Evolutionary conservation across 1,284 basidiomycete species (phyloP).

Genomic region (Porodaedalea pini): DNA sequence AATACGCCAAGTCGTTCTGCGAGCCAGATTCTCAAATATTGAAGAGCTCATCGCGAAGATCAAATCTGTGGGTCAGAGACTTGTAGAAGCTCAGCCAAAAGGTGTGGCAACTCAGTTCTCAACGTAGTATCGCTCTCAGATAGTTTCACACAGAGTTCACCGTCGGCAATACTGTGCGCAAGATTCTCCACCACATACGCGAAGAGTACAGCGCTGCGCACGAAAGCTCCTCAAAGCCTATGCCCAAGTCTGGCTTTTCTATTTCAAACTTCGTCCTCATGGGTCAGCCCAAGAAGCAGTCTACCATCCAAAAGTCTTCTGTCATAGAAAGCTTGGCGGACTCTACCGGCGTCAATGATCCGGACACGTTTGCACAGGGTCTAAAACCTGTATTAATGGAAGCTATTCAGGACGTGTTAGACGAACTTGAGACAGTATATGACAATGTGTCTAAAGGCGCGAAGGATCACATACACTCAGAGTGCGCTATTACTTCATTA

Average conservation of each 20-base stretch:
- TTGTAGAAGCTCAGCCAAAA: conserved; percentile 91
- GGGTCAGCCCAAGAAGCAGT: conserved; percentile 67
- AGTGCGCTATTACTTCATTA: conserved; percentile 52
- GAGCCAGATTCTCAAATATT: conserved; percentile 82
- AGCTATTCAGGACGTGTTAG: conserved; percentile 90
- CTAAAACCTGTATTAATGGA: conserved; percentile 82
- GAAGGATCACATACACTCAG: conserved; percentile 94
- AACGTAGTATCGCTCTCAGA: conserved; percentile 8
- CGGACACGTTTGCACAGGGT: conserved; percentile 66
- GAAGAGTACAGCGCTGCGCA: conserved; percentile 85
- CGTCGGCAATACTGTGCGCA: conserved; percentile 90
- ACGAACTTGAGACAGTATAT: conserved; percentile 94
- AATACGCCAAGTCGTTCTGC: conserved; percentile 84
- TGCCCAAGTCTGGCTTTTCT: conserved; percentile 50
- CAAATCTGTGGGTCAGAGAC: conserved; percentile 71
- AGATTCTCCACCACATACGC: conserved; percentile 87
- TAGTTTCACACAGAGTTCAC: conserved; percentile 67
- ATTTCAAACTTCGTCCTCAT: conserved; percentile 75
- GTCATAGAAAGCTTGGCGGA: conserved; percentile 35
- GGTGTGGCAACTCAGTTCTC: conserved; percentile 44
- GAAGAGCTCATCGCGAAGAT: conserved; percentile 84
- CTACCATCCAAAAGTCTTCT: conserved; percentile 40
- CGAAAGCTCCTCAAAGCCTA: conserved; percentile 34
- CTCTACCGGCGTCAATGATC: conserved; percentile 57
- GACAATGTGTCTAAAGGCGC: conserved; percentile 94